Conservation (phyloP, 306 rosid species). For the Gastrolobium villosum region DNA sequence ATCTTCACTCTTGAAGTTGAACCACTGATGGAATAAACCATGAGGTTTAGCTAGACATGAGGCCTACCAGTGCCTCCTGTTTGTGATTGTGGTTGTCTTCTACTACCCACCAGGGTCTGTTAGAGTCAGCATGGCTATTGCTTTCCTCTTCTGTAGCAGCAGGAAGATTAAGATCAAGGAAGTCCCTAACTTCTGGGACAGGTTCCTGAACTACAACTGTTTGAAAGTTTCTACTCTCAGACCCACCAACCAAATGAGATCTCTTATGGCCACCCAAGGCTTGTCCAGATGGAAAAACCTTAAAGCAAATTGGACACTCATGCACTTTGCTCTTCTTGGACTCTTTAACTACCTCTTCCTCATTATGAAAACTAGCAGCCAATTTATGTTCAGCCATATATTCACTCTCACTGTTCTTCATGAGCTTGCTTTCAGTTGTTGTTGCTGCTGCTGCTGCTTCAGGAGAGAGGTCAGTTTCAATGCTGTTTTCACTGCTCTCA, state of each 20-base stretch:
- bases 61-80: conserved; percentile 60
- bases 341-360: conserved; percentile 29
- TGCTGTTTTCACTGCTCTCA: conserved; percentile 71
- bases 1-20: conserved; percentile 52
- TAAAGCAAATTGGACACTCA: conserved; percentile 80
- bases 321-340: conserved; percentile 67
- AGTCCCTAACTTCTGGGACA: conserved; percentile 67
- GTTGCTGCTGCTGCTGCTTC: conserved; percentile 41
- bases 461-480: conserved; percentile 62
- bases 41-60: conserved; percentile 55
- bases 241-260: conserved; percentile 66
- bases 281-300: conserved; percentile 82
- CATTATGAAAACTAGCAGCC: conserved; percentile 40
- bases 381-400: conserved; percentile 39
- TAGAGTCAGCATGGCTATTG: conserved; percentile 53
- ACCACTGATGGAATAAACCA: conserved; percentile 24
- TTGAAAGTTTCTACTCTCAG: conserved; percentile 56
- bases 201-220: conserved; percentile 55
- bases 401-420: conserved; percentile 39
- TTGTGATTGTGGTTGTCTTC: conserved; percentile 57
- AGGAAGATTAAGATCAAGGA: conserved; percentile 95
- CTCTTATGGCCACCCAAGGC: conserved; percentile 98
- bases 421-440: conserved; percentile 53
- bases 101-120: conserved; percentile 67
- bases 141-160: conserved; percentile 75